Evolutionary conservation across 148 eudicot genomes (phyloP).

Genomic region (Gaultheria prostrata): DNA sequence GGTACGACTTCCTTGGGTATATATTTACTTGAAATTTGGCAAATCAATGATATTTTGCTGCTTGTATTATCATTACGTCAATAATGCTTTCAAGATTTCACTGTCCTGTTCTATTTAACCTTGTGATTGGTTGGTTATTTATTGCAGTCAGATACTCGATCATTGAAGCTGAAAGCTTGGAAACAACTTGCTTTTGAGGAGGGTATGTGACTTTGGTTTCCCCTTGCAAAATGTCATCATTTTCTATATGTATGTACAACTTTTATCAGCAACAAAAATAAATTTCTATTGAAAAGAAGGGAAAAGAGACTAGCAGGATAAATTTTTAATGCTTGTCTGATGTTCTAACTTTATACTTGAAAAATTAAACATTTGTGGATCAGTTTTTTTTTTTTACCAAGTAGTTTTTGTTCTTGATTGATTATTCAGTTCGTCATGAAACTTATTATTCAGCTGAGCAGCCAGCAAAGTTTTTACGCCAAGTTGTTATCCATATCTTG

Average conservation of each 20-base stretch:
- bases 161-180: constrained; percentile 81
- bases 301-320: background rate
- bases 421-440: background rate
- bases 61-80: background rate
- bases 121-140: constrained; percentile 17
- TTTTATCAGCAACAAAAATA: background rate
- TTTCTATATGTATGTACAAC: background rate
- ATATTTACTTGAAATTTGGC: background rate
- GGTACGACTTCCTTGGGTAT: background rate
- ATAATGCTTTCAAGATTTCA: background rate
- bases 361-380: background rate
- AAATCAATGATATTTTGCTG: background rate
- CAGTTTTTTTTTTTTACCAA: background rate
- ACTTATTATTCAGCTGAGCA: background rate
- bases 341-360: background rate
- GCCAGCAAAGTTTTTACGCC: background rate
- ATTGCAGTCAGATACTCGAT: constrained; percentile 77
- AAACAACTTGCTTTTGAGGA: constrained; percentile 87
- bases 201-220: constrained; percentile 37
- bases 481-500: no score
- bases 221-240: background rate
- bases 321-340: background rate
- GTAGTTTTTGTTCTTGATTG: background rate
- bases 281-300: background rate
- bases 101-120: background rate